Conservation (phyloP, 148 eudicot genomes). For the Rhododendron vialii region DNA sequence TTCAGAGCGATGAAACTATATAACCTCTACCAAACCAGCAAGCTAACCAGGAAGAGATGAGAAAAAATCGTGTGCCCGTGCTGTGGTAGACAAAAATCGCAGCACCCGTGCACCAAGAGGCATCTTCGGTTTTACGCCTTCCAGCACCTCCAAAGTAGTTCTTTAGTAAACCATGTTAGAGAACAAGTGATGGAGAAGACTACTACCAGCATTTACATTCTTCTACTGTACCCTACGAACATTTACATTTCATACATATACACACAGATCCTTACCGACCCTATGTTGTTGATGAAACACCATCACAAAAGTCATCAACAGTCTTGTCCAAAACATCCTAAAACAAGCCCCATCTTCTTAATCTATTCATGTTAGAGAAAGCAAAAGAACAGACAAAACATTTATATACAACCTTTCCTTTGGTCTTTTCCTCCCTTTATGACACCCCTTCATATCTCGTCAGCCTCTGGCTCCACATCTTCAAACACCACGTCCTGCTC, state of each 20-base stretch:
- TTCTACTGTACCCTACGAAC: neutral
- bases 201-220: neutral
- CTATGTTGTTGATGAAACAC: neutral
- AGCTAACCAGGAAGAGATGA: neutral
- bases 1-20: neutral
- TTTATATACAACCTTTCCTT: neutral
- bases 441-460: neutral
- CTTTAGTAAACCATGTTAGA: neutral
- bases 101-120: neutral
- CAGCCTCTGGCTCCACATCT: neutral
- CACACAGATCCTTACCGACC: neutral
- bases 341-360: neutral
- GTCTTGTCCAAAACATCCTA: neutral
- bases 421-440: neutral
- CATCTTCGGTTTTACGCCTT: neutral
- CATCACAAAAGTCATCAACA: neutral
- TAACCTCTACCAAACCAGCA: neutral
- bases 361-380: neutral
- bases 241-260: neutral
- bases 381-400: neutral
- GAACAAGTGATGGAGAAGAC: neutral
- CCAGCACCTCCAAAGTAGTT: neutral
- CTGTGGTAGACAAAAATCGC: neutral
- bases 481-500: slow-evolving; percentile 40
- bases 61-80: too few relatives aligned